Conservation (phyloP, 1,284 basidiomycete genomes). For the Jaminaea rosea region DNA sequence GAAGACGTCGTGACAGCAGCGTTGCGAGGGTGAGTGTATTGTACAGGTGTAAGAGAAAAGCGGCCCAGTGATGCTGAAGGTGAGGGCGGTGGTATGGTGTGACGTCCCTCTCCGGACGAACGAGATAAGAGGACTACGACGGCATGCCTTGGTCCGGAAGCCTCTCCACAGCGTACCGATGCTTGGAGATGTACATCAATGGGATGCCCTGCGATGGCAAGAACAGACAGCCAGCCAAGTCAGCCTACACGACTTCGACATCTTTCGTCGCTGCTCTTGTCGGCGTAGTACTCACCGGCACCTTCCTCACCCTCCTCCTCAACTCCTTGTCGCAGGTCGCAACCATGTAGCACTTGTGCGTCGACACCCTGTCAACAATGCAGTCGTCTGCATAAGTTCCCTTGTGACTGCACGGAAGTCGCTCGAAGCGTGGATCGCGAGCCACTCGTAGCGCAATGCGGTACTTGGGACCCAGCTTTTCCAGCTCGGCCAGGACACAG, state of each 20-base stretch:
- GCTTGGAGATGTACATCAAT: slow-evolving; percentile 42
- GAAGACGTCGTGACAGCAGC: too few relatives aligned
- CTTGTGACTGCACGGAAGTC: slow-evolving; percentile 78
- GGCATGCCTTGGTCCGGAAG: slow-evolving; percentile 43
- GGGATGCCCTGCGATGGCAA: slow-evolving; percentile 40
- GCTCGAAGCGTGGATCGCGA: slow-evolving; percentile 91
- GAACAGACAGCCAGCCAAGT: neutral
- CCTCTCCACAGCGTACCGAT: slow-evolving; percentile 40
- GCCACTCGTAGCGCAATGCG: slow-evolving; percentile 91
- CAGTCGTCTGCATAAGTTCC: slow-evolving; percentile 99
- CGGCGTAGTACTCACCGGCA: slow-evolving; percentile 20
- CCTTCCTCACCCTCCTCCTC: slow-evolving; percentile 77
- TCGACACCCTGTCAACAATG: slow-evolving; percentile 83
- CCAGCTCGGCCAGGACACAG: slow-evolving; percentile 94
- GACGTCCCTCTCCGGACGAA: neutral
- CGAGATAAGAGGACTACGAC: slow-evolving; percentile 9
- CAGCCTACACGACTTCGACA: neutral
- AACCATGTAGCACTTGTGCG: slow-evolving; percentile 93
- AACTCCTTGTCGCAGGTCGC: slow-evolving; percentile 97
- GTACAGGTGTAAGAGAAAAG: too few relatives aligned
- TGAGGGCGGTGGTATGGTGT: neutral
- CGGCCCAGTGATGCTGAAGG: neutral
- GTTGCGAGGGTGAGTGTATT: too few relatives aligned
- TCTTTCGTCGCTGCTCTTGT: neutral
- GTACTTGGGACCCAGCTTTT: slow-evolving; percentile 93